Conservation (phyloP, 1,284 basidiomycete genomes). For the Boletus albobrunnescens region DNA sequence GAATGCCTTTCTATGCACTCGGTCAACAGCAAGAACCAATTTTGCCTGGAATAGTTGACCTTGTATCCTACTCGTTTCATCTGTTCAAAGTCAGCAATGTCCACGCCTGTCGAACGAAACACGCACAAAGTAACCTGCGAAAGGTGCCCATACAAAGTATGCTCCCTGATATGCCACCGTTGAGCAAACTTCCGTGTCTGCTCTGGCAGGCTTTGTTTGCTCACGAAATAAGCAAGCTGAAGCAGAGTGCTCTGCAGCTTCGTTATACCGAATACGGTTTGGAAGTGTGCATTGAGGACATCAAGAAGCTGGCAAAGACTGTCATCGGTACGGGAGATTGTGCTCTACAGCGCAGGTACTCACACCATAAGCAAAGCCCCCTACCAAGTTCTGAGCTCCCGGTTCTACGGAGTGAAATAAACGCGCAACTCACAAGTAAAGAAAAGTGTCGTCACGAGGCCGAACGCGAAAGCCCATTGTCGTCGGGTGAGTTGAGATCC, state of each 20-base stretch:
- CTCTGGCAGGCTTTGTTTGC: slow-evolving; percentile 8
- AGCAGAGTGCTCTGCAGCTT: slow-evolving; percentile 80
- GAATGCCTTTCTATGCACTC: slow-evolving; percentile 50
- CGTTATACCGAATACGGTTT: slow-evolving; percentile 64
- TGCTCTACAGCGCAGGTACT: slow-evolving; percentile 16
- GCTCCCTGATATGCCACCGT: slow-evolving; percentile 44
- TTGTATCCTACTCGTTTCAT: slow-evolving; percentile 62
- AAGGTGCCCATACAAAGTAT: slow-evolving; percentile 61
- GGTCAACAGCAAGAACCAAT: slow-evolving; percentile 5
- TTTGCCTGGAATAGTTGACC: slow-evolving; percentile 29
- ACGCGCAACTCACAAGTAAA: slow-evolving; percentile 61
- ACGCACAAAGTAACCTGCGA: slow-evolving; percentile 54
- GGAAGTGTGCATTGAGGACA: slow-evolving; percentile 81
- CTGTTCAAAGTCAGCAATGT: slow-evolving; percentile 31
- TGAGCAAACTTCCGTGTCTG: background rate
- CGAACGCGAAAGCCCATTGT: slow-evolving; percentile 58
- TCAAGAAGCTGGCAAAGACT: slow-evolving; percentile 61
- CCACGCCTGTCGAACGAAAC: background rate
- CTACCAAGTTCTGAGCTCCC: slow-evolving; percentile 22
- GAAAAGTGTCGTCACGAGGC: slow-evolving; percentile 74
- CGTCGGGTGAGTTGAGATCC: slow-evolving; percentile 45
- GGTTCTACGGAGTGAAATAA: background rate
- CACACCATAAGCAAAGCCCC: slow-evolving; percentile 75
- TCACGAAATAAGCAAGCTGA: slow-evolving; percentile 80
- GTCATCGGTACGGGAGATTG: background rate